phyloP scores from a whole-genome alignment of 139 green algal species.

The Micractinium conductrix region DNA sequence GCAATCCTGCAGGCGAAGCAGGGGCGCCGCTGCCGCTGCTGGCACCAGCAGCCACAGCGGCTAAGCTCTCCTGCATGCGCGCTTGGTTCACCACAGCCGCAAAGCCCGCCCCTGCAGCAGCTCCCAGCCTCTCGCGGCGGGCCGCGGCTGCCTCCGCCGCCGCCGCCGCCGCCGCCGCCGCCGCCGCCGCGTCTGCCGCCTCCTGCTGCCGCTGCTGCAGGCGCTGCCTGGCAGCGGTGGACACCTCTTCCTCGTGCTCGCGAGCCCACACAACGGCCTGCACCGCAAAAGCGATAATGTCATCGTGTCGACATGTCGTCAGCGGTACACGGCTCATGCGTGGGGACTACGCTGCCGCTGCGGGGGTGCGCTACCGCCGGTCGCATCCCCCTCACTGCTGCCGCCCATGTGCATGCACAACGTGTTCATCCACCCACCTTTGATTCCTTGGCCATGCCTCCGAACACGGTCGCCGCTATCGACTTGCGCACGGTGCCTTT shows the following conservation, averaged over 20 bases:
- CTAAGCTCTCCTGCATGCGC: too few relatives aligned
- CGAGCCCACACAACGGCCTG: neutral
- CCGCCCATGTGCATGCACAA: too few relatives aligned
- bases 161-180: neutral
- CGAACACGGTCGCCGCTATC: neutral
- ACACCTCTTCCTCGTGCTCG: conserved; percentile 8
- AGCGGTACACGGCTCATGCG: too few relatives aligned
- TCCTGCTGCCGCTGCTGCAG: neutral
- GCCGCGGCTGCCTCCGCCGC: neutral
- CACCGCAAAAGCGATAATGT: too few relatives aligned
- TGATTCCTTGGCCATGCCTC: neutral
- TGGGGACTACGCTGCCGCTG: too few relatives aligned
- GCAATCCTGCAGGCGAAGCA: too few relatives aligned
- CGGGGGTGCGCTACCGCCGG: too few relatives aligned
- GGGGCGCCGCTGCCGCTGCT: too few relatives aligned
- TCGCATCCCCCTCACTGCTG: too few relatives aligned
- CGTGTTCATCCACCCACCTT: too few relatives aligned
- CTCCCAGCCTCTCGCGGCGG: neutral
- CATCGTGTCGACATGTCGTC: too few relatives aligned
- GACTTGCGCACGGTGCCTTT: neutral
- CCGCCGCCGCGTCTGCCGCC: neutral
- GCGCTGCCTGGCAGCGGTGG: neutral
- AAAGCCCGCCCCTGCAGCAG: neutral
- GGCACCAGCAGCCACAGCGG: too few relatives aligned
- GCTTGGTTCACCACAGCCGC: neutral